Percentiles rank a stretch among this genome's conserved stretches.
These are phyloP conservation scores for Bipolaris gigantea DNA, from an alignment of 2,329 filamentous ascomycete genomes.

Conservation along the genomic window DNA sequence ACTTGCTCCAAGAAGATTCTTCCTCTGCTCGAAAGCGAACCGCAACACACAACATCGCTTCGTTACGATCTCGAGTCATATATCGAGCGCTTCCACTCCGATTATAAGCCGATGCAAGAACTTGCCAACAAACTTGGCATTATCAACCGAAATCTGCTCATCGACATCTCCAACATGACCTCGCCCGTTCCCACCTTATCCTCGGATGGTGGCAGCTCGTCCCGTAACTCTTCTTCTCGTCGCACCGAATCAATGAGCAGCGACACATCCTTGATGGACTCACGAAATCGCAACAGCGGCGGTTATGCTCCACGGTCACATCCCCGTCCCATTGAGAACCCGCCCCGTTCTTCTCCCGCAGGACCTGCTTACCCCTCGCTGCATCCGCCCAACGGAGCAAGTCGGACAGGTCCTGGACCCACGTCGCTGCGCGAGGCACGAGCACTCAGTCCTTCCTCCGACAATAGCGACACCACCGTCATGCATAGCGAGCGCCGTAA, in stretches of 20 bases:
- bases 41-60: conserved; percentile 49
- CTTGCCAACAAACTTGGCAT: conserved; percentile 73
- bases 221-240: conserved; percentile 49
- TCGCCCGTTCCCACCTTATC: conserved; percentile 54
- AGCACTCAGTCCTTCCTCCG: conserved; percentile 30
- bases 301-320: conserved; percentile 55
- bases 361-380: conserved; percentile 29
- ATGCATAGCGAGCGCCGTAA: conserved; percentile 28
- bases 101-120: conserved; percentile 72
- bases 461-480: conserved; percentile 35
- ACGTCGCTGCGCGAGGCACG: conserved; percentile 28
- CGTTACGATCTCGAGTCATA: conserved; percentile 73
- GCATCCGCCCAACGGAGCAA: conserved; percentile 20
- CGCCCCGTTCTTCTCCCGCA: conserved; percentile 34
- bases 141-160: conserved; percentile 69
- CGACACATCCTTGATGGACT: conserved; percentile 38
- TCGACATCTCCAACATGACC: conserved; percentile 62
- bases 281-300: conserved; percentile 62
- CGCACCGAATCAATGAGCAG: conserved; percentile 49
- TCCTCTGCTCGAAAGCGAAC: conserved; percentile 65
- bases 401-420: conserved; percentile 21
- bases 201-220: conserved; percentile 45
- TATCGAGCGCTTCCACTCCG: conserved; percentile 73
- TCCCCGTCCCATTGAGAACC: conserved; percentile 32
- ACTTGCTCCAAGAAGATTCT: conserved; percentile 84